Evolutionary conservation across 352 stramenopile species (phyloP), one percentile per base, ranked within the genome.

Genomic region (Phytophthora quininea): DNA sequence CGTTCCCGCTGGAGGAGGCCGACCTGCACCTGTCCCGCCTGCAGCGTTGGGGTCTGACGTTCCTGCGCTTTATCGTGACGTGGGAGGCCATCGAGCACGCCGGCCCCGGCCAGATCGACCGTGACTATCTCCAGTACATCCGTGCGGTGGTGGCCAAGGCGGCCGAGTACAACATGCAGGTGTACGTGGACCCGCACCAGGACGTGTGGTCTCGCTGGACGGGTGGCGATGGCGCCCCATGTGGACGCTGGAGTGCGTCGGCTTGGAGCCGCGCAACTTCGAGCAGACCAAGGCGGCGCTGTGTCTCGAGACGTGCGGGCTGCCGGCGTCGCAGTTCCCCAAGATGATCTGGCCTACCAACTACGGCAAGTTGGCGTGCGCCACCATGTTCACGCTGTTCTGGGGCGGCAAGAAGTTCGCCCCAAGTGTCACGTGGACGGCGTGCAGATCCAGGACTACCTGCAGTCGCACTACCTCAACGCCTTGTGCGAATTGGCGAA

Each of bases 281-380:
- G 75, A 82, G 32, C 59, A 57, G 0, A 96, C 87, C 19, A 89
- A 89, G 38, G 77, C 88, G 4, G 88, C 89, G 10, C 46, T 93
- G 11, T 91, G 83, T 56, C 64, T 90, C 9, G 83, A 91, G 61
- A 92, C 82, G 32, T 72, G 61, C 15, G 76, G 75, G 1, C 19
- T 61, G 6, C 65, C 46, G 5, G 66, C 72, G 32, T 77, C 43
- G 27, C 59, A 80, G 45, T 91, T 89, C 54, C 89, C 88, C 19
- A 94, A 93, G 70, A 97, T 97, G 91, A 90, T 96, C 58, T 97
- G 91, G 91, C 86, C 83, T 19, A 92, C 89, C 47, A 97, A 97
- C 62, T 95, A 96, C 66, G 90, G 85, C 63, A 96, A 96, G 47
- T 81, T 95, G 46, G 90, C 79, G 0, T 82, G 76, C 47, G 90